Conservation (phyloP, 805 yeast genomes). For the Spathaspora girioi region DNA sequence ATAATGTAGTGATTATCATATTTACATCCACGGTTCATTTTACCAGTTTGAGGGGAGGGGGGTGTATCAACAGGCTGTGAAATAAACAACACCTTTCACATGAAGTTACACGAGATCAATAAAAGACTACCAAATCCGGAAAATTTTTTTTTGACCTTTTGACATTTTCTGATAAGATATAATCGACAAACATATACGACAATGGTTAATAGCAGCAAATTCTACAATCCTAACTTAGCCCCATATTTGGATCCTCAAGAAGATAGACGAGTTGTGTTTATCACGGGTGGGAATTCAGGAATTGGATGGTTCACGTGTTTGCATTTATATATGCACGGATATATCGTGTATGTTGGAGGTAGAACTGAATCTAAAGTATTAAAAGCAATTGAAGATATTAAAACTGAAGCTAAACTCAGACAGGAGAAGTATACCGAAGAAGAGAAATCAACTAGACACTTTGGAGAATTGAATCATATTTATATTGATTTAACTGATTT, state of each 20-base stretch:
- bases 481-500: conserved; percentile 52
- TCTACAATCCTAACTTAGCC: conserved; percentile 26
- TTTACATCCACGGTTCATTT: no score
- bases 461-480: conserved; percentile 52
- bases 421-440: conserved; percentile 5
- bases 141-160: no score
- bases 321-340: conserved; percentile 39
- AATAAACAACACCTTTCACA: no score
- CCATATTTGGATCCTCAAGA: conserved; percentile 23
- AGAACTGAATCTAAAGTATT: conserved; percentile 28
- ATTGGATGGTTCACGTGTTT: conserved; percentile 39
- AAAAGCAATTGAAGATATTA: conserved; percentile 30
- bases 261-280: conserved; percentile 26
- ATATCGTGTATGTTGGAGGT: conserved; percentile 33
- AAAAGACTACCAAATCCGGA: no score
- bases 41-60: no score
- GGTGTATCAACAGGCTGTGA: no score
- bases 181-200: background rate
- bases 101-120: no score
- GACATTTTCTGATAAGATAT: no score
- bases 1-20: no score
- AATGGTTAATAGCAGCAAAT: conserved; percentile 9
- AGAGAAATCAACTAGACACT: conserved; percentile 15
- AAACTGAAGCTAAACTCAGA: conserved; percentile 28
- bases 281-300: conserved; percentile 41